Evolutionary conservation across 176 grass and related monocot genomes (phyloP).

Genomic region (Oryza officinalis): DNA sequence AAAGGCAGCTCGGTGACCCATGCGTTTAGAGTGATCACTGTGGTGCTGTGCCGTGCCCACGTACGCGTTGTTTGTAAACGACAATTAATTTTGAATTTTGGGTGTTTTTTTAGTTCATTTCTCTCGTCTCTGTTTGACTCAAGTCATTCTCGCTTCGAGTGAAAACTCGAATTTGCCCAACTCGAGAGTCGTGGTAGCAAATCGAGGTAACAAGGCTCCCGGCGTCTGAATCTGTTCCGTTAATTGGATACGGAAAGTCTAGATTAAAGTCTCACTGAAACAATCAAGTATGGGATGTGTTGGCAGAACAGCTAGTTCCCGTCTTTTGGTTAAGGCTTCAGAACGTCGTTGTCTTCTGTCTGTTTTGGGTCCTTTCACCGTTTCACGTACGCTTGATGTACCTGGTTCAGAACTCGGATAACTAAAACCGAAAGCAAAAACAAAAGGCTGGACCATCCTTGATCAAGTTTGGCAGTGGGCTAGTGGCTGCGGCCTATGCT

Average conservation of each 20-base stretch:
- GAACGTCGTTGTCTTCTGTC: background rate
- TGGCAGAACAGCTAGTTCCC: background rate
- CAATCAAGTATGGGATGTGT: background rate
- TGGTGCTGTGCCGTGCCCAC: background rate
- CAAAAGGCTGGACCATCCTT: background rate
- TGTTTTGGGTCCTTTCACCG: background rate
- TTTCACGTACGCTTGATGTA: background rate
- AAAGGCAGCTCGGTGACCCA: background rate
- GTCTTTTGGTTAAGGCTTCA: background rate
- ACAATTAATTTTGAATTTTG: background rate
- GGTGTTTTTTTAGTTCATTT: background rate
- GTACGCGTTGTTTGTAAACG: background rate
- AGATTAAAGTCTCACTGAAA: background rate
- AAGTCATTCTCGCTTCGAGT: background rate
- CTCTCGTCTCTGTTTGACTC: background rate
- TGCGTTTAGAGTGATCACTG: background rate
- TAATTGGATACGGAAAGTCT: background rate
- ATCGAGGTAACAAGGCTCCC: too few relatives aligned
- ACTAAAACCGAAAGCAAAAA: background rate
- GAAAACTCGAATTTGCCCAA: background rate
- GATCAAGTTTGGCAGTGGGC: background rate
- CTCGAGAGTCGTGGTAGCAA: background rate
- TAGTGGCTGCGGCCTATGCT: too few relatives aligned
- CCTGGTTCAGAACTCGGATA: background rate
- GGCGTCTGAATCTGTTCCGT: background rate